Conservation (phyloP, 73 alveolate genomes). For the Tetrahymena malaccensis region DNA sequence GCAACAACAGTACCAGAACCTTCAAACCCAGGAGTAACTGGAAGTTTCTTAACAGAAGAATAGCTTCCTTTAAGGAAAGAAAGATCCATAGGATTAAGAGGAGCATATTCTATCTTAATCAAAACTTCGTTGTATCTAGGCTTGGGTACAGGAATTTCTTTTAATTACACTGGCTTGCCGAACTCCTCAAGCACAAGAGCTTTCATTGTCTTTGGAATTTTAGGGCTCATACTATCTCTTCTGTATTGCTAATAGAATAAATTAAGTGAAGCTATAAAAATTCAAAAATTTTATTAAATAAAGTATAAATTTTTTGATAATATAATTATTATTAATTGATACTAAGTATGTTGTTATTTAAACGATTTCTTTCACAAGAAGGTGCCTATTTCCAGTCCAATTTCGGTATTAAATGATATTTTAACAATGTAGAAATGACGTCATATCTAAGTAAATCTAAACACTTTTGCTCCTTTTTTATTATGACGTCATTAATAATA, state of each 20-base stretch:
- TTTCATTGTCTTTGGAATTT: conserved; percentile 8
- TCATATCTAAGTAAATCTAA: background rate
- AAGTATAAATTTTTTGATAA: background rate
- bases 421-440: background rate
- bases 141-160: conserved; percentile 8
- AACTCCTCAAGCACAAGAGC: conserved; percentile 33
- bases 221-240: background rate
- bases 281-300: background rate
- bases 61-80: conserved; percentile 48
- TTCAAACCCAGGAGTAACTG: conserved; percentile 71
- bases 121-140: conserved; percentile 45
- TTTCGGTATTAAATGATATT: background rate
- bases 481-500: background rate
- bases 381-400: background rate
- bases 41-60: conserved; percentile 40
- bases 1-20: conserved; percentile 73
- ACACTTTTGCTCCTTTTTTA: background rate
- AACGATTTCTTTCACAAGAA: background rate
- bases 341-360: background rate
- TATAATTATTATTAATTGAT: background rate
- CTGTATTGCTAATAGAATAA: background rate
- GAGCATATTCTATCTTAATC: conserved; percentile 64
- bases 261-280: background rate
- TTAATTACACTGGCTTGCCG: conserved; percentile 2
- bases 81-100: conserved; percentile 63